A percentile compares a stretch with the other conserved stretches of the same genome.
Conservation (phyloP, 1,284 basidiomycete species). For the Fomitiporia mediterranea region DNA sequence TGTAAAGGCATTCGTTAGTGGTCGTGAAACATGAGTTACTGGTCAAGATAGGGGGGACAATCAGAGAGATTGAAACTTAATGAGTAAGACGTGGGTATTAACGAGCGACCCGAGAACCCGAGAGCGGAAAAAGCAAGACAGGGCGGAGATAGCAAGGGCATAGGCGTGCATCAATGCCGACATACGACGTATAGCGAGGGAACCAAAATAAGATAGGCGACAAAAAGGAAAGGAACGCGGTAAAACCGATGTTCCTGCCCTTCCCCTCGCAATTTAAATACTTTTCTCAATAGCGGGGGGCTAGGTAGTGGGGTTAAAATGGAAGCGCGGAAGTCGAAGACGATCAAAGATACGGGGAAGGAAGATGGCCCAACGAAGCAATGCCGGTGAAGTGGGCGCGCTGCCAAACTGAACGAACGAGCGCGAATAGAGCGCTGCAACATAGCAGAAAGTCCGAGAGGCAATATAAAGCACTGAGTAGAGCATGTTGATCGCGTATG, state of each 20-base stretch:
- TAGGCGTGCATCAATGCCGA: constrained; percentile 1
- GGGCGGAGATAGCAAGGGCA: constrained; percentile 1
- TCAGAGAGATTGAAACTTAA: constrained; percentile 3
- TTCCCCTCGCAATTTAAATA: not conserved
- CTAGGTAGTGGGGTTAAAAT: constrained; percentile 7
- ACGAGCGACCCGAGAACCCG: not conserved
- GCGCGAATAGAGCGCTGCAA: not conserved
- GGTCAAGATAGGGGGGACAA: not conserved
- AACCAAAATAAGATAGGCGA: not conserved
- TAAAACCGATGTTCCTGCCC: not conserved
- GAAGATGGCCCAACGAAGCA: not conserved
- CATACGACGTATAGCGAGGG: constrained; percentile 2
- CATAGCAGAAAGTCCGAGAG: not conserved
- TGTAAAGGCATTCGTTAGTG: constrained; percentile 6
- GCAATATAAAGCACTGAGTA: too few species aligned
- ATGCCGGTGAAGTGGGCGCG: not conserved
- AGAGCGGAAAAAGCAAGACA: not conserved
- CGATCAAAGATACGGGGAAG: constrained; percentile 1
- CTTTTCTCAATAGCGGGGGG: not conserved
- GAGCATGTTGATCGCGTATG: too few species aligned
- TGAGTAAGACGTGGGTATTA: not conserved
- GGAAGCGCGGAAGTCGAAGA: constrained; percentile 13
- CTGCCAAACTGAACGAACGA: not conserved
- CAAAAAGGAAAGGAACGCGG: not conserved
- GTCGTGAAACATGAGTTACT: not conserved